Conservation (phyloP, 2,329 filamentous ascomycete species). For the Trichocomaceae sp. region DNA sequence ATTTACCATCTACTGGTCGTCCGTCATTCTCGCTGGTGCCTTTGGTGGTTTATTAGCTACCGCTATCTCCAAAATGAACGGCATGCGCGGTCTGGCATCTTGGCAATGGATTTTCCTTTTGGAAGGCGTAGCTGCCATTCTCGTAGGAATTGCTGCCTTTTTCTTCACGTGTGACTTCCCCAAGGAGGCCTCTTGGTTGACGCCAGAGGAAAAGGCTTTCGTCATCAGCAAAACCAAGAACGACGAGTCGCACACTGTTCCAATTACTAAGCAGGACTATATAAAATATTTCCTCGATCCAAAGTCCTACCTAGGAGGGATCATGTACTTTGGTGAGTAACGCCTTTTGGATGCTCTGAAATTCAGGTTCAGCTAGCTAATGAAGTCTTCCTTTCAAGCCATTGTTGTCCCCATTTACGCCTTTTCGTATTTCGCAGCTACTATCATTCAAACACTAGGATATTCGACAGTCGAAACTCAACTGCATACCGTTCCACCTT, state of each 20-base stretch:
- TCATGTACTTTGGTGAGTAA: conserved; percentile 13
- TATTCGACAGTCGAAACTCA: conserved; percentile 21
- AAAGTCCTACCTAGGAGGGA: conserved; percentile 8
- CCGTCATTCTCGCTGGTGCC: conserved; percentile 19
- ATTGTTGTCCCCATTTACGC: conserved; percentile 21
- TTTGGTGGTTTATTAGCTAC: conserved; percentile 26
- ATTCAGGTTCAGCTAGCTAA: not conserved
- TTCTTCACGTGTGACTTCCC: conserved; percentile 22
- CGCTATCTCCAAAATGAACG: conserved; percentile 23
- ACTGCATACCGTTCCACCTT: conserved; percentile 22
- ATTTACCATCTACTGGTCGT: conserved; percentile 21
- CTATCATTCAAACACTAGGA: conserved; percentile 20
- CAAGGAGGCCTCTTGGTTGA: conserved; percentile 19
- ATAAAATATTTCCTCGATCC: conserved; percentile 5
- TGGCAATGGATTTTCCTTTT: conserved; percentile 31
- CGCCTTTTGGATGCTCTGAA: not conserved
- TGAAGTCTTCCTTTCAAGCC: conserved; percentile 11
- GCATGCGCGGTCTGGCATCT: conserved; percentile 19
- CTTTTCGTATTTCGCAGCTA: conserved; percentile 22
- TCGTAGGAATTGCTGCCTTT: conserved; percentile 19
- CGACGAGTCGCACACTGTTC: conserved; percentile 2
- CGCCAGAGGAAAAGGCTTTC: conserved; percentile 18
- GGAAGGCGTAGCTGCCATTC: conserved; percentile 21
- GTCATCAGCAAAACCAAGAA: conserved; percentile 16
- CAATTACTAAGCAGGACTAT: conserved; percentile 6